A percentile compares a stretch with the other conserved stretches of the same genome.
Evolutionary conservation across 192 early-diverging fungal genomes (phyloP).

Genomic region (Gaertneriomyces sp.): DNA sequence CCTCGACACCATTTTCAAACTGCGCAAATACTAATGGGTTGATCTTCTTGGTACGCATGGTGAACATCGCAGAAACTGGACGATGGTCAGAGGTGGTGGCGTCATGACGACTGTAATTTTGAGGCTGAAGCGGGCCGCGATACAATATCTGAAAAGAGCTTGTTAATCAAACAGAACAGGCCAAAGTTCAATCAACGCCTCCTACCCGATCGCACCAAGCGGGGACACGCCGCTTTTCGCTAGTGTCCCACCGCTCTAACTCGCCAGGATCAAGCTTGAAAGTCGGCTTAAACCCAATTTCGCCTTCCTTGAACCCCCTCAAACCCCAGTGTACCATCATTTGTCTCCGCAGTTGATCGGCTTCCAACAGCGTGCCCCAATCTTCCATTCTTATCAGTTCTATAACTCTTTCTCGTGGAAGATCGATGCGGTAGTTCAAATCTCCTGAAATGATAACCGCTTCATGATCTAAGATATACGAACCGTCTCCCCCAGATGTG

Average conservation of each 20-base stretch:
- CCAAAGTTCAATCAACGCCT: not conserved
- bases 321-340: conserved; percentile 66
- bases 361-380: conserved; percentile 48
- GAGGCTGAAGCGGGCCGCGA: conserved; percentile 26
- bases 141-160: conserved; percentile 38
- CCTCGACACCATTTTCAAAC: conserved; percentile 17
- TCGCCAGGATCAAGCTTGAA: conserved; percentile 89
- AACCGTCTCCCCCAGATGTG: conserved; percentile 82
- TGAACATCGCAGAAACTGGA: conserved; percentile 73
- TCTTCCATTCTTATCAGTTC: conserved; percentile 56
- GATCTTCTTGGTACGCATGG: conserved; percentile 51
- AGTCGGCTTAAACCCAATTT: conserved; percentile 82
- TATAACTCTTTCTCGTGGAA: conserved; percentile 64
- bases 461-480: conserved; percentile 63
- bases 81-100: conserved; percentile 78
- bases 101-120: conserved; percentile 66
- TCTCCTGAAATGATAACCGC: conserved; percentile 68
- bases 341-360: conserved; percentile 50
- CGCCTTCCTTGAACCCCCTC: conserved; percentile 70
- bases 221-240: conserved; percentile 89
- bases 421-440: conserved; percentile 89
- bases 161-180: not conserved
- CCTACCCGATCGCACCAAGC: conserved; percentile 94
- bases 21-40: conserved; percentile 7
- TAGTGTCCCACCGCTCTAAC: conserved; percentile 75